Evolutionary conservation across 352 stramenopile genomes (phyloP).

Genomic region (Phytophthora nicotianae): DNA sequence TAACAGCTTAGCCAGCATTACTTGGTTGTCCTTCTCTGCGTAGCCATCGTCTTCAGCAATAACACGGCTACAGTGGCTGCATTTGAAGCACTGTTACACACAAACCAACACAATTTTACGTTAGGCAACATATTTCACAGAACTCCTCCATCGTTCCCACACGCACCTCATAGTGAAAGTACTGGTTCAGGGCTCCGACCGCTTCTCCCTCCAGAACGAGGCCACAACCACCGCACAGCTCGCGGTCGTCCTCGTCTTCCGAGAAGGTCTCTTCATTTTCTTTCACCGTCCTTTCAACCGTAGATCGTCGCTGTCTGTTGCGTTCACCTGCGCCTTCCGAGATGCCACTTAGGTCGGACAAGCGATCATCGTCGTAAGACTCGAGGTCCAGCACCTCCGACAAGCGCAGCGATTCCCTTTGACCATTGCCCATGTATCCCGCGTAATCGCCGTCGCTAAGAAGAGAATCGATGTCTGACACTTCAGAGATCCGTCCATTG

Average conservation of each 20-base stretch:
- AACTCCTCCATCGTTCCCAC: background rate
- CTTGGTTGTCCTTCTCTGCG: slow-evolving; percentile 81
- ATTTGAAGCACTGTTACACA: slow-evolving; percentile 75
- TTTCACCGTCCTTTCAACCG: slow-evolving; percentile 34
- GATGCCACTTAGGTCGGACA: slow-evolving; percentile 66
- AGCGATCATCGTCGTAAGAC: slow-evolving; percentile 48
- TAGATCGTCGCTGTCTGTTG: slow-evolving; percentile 32
- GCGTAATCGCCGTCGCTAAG: slow-evolving; percentile 69
- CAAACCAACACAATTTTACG: slow-evolving; percentile 7
- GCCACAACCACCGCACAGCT: slow-evolving; percentile 72
- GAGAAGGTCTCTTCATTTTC: slow-evolving; percentile 53
- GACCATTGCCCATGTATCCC: slow-evolving; percentile 49
- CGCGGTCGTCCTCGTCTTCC: slow-evolving; percentile 75
- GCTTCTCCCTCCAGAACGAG: slow-evolving; percentile 79
- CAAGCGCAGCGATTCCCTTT: slow-evolving; percentile 72
- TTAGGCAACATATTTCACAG: background rate
- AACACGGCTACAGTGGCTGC: slow-evolving; percentile 67
- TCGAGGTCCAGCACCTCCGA: slow-evolving; percentile 84
- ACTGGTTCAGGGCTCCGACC: slow-evolving; percentile 79
- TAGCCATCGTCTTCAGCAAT: slow-evolving; percentile 85
- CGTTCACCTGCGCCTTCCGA: slow-evolving; percentile 44
- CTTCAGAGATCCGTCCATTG: slow-evolving; percentile 64
- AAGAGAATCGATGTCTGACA: slow-evolving; percentile 68
- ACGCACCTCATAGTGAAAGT: slow-evolving; percentile 81
- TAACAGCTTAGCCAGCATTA: slow-evolving; percentile 17